Base-by-base conservation (phyloP, 768 basidiomycete species). In the Kwoniella botswanensis region DNA sequence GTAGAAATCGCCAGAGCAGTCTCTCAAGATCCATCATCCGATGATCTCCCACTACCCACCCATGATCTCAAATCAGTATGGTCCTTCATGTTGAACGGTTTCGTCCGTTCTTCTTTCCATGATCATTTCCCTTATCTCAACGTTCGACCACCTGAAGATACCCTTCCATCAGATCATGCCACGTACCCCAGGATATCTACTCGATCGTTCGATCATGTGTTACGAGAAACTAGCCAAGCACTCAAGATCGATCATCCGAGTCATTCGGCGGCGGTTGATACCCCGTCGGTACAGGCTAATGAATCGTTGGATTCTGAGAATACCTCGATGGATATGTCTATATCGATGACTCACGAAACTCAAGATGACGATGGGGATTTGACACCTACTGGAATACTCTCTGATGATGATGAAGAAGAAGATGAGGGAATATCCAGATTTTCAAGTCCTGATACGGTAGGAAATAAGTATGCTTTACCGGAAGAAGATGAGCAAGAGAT, bases 51-150 rank as follows among this genome's bases (percentile, higher is more conserved):
- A 6, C 53, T 29, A 1, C 61, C 73, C 0, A 74, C 62, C 2
- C 65, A 76, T 60, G 79, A 80, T 67, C 60, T 78, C 26, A 80
- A 80, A 53, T 68, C 72, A 22, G 73, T 74, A 0, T 80, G 79
- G 79, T 74, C 76, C 11, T 80, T 78, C 70, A 53, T 77, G 67
- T 55, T 63, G 12, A 72, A 72, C 29, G 77, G 76, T 18, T 78
- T 80, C 41, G 68, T 78, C 12, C 50, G 64, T 17, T 74, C 75
- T 10, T 64, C 71, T 10, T 72, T 80, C 57, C 63, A 67, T 10
- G 18, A 42, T 2, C 73, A 76, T 60, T 76, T 78, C 64, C 75
- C 75, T 55, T 50, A 71, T 24, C 63, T 65, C 17, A 55, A 53
- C 42, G 29, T 65, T n/a, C 56, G 65, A 42, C 70, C 70, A 1